phyloP scores from a whole-genome alignment of 1,284 basidiomycete genomes.

The Cryptococcus sp. region DNA sequence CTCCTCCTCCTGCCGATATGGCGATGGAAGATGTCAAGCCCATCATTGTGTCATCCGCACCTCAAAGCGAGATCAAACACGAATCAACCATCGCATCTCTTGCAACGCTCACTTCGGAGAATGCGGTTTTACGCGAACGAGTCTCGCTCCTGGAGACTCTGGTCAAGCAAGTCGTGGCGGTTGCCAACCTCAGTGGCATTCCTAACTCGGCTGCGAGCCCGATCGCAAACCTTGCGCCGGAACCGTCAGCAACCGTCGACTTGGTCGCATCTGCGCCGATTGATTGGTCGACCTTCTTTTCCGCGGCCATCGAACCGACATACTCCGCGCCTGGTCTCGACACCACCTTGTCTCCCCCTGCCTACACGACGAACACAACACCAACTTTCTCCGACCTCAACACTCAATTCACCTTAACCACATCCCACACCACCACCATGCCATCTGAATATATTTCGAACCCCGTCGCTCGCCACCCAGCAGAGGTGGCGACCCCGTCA shows the following conservation, averaged over 20 bases:
- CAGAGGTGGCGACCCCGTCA: slow-evolving; percentile 49
- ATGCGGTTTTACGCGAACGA: slow-evolving; percentile 40
- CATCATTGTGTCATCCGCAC: slow-evolving; percentile 5
- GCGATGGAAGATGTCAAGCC: slow-evolving; percentile 36
- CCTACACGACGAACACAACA: slow-evolving; percentile 23
- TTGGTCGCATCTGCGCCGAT: slow-evolving; percentile 1
- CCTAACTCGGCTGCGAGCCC: neutral
- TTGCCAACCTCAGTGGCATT: slow-evolving; percentile 30
- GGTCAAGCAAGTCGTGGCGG: slow-evolving; percentile 45
- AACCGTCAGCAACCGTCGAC: neutral
- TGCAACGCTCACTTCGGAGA: slow-evolving; percentile 26
- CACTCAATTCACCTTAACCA: slow-evolving; percentile 6
- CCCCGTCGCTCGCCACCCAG: slow-evolving; percentile 52
- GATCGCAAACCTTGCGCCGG: slow-evolving; percentile 4
- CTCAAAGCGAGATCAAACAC: neutral
- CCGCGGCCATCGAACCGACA: slow-evolving; percentile 4
- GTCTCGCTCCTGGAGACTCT: slow-evolving; percentile 44
- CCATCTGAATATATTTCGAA: slow-evolving; percentile 26
- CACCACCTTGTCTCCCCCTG: slow-evolving; percentile 34
- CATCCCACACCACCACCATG: slow-evolving; percentile 4
- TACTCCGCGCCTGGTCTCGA: slow-evolving; percentile 24
- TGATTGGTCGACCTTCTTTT: slow-evolving; percentile 27
- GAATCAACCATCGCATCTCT: neutral
- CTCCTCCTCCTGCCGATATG: slow-evolving; percentile 39
- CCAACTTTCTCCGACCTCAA: slow-evolving; percentile 12